Evolutionary conservation across 169 alveolate genomes (phyloP), one percentile per base, ranked within the genome.

Genomic region (Plasmodium cynomolgi): DNA sequence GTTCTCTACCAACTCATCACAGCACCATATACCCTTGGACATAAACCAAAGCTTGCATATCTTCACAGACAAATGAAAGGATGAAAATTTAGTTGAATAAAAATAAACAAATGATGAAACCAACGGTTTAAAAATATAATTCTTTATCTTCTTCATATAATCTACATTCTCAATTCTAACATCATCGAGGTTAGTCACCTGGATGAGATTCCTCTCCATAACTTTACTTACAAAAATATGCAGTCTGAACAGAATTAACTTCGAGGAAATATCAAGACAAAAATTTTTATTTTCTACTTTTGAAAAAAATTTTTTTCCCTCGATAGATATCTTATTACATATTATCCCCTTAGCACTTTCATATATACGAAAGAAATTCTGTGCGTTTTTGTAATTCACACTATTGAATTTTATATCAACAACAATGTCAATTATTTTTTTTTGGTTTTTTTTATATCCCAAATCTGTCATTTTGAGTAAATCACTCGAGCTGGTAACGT

Each of bases 1-100:
- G 26, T 85, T 73, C 58, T 85, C 93, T 15, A 85, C 80, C 13
- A 85, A 85, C 1, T 85, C 93, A 1, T 85, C 81, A 50, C 5
- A 74, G 26, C 26, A 23, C 1, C 15, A 39, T 7, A 85, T 33
- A 0, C 93, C 93, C 20, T 85, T 85, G 0, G 81, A 74, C 13
- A 56, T 33, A n/a, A 23, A 47, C 93, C 93, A 85, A 8, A 85
- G 62, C 39, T 85, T 85, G 20, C 93, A 85, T 62, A 85, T 85
- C 58, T 85, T 85, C 4, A 85, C 33, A 1, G 93, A 47, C 11
- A 75, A 31, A 9, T 85, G 84, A n/a, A 85, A 85, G 58, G 93
- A 73, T 1, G 33, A 20, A 77, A 85, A 85, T 85, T 85, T 85
- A 9, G 75, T 85, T 9, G 84, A 9, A 31, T 85, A 85, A 68